Base-by-base conservation (phyloP, 2,329 filamentous ascomycete species). In the Claviceps spartinae region DNA sequence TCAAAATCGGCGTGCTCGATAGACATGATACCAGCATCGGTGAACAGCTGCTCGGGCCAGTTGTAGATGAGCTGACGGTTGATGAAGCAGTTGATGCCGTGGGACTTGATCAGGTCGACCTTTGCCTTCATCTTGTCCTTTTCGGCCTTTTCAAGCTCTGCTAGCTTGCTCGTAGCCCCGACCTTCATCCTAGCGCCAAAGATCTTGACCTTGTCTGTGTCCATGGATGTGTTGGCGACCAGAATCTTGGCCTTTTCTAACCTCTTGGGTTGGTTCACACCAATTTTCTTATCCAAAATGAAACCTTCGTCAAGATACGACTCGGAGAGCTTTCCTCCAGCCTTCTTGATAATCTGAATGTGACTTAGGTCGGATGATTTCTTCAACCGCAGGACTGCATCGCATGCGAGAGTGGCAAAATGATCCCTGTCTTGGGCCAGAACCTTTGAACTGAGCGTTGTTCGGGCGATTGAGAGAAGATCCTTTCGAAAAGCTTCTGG, bases 191-290 rank as follows among this genome's bases (percentile, higher is more conserved):
- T 82, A 16, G 93, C 93, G 57, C 93, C 93, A 63, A 98, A 98
- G 63, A 98, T 97, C 79, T 98, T 98, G 74, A 98, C 88, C 78
- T 98, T 98, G 73, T 98, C 93, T 38, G 93, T 98, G 71, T 98
- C 93, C 93, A 98, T 98, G 13, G 90, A 86, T 9, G 93, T 98
- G 73, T 98, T 98, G 57, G 93, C 93, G 22, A 98, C 87, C 52
- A 98, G 72, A 59, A 98, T 98, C 76, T 97, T 98, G 59, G 91
- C 93, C 68, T 98, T 97, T 69, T 97, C 91, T 63, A 98, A 76
- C 54, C 89, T 79, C 78, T 97, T 97, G 51, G 93, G 93, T 71
- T 98, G 93, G 75, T 97, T 97, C 54, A 97, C 91, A 60, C 93
- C 93, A 59, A 98, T 95, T 74, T 91, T 95, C 80, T 98, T 98